A percentile compares a stretch with the other conserved stretches of the same genome.
phyloP scores from a whole-genome alignment of 306 rosid genomes.

The Trifolium subterraneum region DNA sequence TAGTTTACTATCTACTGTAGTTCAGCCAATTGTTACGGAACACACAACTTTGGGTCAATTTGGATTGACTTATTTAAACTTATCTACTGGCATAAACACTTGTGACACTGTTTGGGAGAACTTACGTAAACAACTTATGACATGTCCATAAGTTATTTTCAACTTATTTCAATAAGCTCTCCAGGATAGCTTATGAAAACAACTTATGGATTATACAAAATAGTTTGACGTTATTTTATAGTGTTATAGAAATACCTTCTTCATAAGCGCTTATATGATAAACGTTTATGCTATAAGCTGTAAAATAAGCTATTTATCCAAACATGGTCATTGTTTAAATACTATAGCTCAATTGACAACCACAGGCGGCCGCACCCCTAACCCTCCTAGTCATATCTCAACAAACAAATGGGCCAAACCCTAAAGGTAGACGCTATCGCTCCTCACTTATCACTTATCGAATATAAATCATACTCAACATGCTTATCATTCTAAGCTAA shows the following conservation, averaged over 20 bases:
- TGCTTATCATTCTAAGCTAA: conserved; percentile 12
- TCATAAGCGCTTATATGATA: background rate
- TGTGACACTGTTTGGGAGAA: background rate
- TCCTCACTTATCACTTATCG: background rate
- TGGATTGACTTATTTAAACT: background rate
- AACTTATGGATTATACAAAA: background rate
- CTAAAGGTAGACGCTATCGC: background rate
- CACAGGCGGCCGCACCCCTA: background rate
- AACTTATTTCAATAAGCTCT: background rate
- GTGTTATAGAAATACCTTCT: background rate
- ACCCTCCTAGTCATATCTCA: background rate
- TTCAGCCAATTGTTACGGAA: too few relatives aligned
- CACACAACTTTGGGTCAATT: background rate
- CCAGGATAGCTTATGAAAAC: background rate
- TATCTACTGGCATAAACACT: background rate
- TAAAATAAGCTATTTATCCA: too few relatives aligned
- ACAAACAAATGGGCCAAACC: background rate
- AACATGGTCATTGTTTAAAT: background rate
- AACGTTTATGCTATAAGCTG: background rate
- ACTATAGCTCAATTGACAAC: background rate
- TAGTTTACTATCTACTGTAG: background rate
- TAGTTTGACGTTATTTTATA: background rate
- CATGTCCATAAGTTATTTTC: background rate
- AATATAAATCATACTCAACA: background rate
- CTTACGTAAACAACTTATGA: background rate